Base-by-base conservation (phyloP, 306 rosid species). In the Cucumis hystrix region DNA sequence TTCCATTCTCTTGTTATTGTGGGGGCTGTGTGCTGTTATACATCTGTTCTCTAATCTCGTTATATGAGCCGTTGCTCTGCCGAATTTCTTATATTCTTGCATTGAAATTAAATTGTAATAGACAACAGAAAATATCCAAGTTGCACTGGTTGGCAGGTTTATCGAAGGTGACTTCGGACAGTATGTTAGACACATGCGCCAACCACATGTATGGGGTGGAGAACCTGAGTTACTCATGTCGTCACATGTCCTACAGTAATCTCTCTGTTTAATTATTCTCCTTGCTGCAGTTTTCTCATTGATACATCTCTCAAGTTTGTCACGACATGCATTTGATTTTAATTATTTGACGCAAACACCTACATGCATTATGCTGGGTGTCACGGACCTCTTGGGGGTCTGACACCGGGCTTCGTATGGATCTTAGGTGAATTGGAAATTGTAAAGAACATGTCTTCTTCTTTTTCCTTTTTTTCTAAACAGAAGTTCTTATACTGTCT, bases 151-250 rank as follows among this genome's bases (percentile, higher is more conserved):
- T 8, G 70, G 35, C 83, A 93, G 97, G 96, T 93, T 89, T 91
- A 89, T 93, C 37, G 96, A 91, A 75, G 97, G 88, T 75, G 93
- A 91, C 76, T 93, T 93, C 82, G 90, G 88, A 12, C 76, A 83
- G 5, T 93, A 93, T 41, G 85, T 92, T 68, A 82, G 76, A 52
- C 90, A 84, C 70, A 93, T 93, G 90, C 78, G 92, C 80, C 89
- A 87, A 73, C 81, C 96, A 33, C 90, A 93, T 68, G 81, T 51
- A 18, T 90, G 96, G 97, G 97, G 97, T 57, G 97, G 98, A 60
- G 97, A 91, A 81, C 98, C 97, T 39, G 97, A 93, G 84, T 84
- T 93, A 85, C 91, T 91, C 33, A 91, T 90, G 97, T 84, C 89
- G 73, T 86, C 96, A 6, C 97, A 93, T 81, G 94, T 90, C 77